phyloP scores from a whole-genome alignment of 139 green algal species.

The Closterium sp. region DNA sequence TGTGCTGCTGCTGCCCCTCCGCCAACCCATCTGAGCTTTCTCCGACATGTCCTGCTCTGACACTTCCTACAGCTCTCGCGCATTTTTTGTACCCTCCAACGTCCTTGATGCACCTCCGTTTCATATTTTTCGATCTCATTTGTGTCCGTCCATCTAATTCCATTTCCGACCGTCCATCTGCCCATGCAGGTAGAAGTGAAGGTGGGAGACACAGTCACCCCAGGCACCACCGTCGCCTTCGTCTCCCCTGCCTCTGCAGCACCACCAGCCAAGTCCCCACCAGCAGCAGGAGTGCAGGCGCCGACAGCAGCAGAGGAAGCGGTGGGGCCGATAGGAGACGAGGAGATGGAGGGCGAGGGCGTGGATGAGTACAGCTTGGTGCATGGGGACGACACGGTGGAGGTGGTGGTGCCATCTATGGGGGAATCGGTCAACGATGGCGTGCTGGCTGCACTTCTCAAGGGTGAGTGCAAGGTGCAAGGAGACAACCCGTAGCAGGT shows the following conservation, averaged over 20 bases:
- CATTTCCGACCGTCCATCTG: not conserved
- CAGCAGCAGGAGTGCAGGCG: not conserved
- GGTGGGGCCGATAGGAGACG: not conserved
- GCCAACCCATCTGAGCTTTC: too few relatives aligned
- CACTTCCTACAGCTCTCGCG: too few relatives aligned
- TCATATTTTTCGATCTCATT: not conserved
- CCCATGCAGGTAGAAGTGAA: constrained; percentile 52
- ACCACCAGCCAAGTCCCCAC: not conserved
- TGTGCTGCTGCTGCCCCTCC: too few relatives aligned
- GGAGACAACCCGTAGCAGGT: too few relatives aligned
- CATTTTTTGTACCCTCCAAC: too few relatives aligned
- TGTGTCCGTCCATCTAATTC: not conserved
- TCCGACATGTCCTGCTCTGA: too few relatives aligned
- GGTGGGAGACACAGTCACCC: constrained; percentile 81
- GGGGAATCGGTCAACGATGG: constrained; percentile 57
- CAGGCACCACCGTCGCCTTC: constrained; percentile 77
- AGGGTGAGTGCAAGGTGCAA: constrained; percentile 6
- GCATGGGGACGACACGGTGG: not conserved
- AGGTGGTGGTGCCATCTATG: constrained; percentile 50
- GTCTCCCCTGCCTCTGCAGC: constrained; percentile 62
- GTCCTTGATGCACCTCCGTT: too few relatives aligned
- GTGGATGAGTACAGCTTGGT: not conserved
- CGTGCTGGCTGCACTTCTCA: constrained; percentile 51
- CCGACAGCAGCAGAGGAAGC: not conserved
- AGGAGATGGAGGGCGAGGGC: not conserved